phyloP scores from a whole-genome alignment of 305 asterid genomes.

The Stenogyne calaminthoides region DNA sequence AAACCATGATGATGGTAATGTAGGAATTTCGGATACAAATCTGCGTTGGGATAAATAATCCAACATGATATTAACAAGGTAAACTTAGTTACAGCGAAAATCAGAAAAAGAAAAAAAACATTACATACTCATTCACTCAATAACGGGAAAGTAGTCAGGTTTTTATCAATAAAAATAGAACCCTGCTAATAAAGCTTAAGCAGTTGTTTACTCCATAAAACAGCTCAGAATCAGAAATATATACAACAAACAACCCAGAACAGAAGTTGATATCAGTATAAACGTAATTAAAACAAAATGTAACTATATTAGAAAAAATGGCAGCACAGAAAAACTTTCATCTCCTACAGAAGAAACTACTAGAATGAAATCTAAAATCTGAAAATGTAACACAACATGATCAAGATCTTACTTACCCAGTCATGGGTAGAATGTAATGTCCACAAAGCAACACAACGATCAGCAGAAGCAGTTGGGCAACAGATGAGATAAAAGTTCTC shows the following conservation, averaged over 20 bases:
- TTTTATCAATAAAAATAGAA: neutral
- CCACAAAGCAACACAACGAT: constrained; percentile 51
- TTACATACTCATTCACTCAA: constrained; percentile 8
- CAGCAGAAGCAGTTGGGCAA: constrained; percentile 69
- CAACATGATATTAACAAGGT: constrained; percentile 17
- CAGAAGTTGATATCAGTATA: neutral
- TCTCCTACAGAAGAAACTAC: constrained; percentile 22
- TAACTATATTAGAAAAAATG: neutral
- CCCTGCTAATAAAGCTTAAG: constrained; percentile 16
- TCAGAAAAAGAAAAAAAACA: constrained; percentile 14
- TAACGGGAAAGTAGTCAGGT: neutral
- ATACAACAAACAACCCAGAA: constrained; percentile 5
- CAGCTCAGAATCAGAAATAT: constrained; percentile 23
- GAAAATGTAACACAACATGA: constrained; percentile 4
- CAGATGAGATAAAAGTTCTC: constrained; percentile 73
- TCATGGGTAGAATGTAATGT: constrained; percentile 57
- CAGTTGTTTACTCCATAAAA: constrained; percentile 19
- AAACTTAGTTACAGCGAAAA: constrained; percentile 13
- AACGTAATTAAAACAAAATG: constrained; percentile 4
- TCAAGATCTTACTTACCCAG: constrained; percentile 53
- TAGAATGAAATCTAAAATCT: constrained; percentile 17
- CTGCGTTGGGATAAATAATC: constrained; percentile 43
- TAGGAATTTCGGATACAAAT: constrained; percentile 53
- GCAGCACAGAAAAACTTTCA: constrained; percentile 16
- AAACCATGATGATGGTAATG: constrained; percentile 68